Base-by-base conservation (phyloP, 345 rosid genomes). In the Noccaea bulbosa region DNA sequence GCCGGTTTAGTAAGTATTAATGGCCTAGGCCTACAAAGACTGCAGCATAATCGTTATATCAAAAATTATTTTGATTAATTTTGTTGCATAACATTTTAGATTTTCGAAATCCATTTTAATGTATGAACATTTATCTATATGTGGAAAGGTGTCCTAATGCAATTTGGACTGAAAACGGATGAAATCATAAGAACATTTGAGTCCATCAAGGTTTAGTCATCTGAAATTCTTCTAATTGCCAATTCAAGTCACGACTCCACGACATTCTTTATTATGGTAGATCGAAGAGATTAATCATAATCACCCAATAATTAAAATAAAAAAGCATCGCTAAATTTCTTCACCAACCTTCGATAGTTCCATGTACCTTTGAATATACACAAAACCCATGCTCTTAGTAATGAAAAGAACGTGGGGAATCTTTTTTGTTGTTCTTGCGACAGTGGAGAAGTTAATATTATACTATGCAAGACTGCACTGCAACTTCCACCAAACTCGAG, bases 401-500 rank as follows among this genome's bases (percentile, higher is more conserved):
- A 40, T 38, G 52, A 56, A 17, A 39, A 11, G 46, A 49, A 73
- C 72, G 67, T 73, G 77, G 32, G 43, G 11, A 3, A 9, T 0
- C 41, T 70, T 62, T 38, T 7, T 48, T 43, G 15, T 30, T 35
- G 15, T 20, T 48, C 6, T 55, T 66, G 37, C 20, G 3, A 34
- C 40, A 40, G 33, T 66, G 1, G 39, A 59, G 40, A 67, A 32
- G 32, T 65, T 49, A 65, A 57, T 57, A 7, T 27, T 56, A 59
- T 48, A 65, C 71, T 22, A 30, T 62, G 46, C 47, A 58, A 37
- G 15, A 33, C 43, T 32, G 54, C 38, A 49, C 14, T 59, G 62
- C 43, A 74, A 67, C 73, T 67, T 35, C 73, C 55, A 74, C 72
- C 78, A 59, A 60, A 41, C 55, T 74, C 41, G 46, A 59, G 35